A percentile compares a stretch with the other conserved stretches of the same genome.
Conservation (phyloP, 2,329 filamentous ascomycete species). For the Beauveria rudraprayagi region DNA sequence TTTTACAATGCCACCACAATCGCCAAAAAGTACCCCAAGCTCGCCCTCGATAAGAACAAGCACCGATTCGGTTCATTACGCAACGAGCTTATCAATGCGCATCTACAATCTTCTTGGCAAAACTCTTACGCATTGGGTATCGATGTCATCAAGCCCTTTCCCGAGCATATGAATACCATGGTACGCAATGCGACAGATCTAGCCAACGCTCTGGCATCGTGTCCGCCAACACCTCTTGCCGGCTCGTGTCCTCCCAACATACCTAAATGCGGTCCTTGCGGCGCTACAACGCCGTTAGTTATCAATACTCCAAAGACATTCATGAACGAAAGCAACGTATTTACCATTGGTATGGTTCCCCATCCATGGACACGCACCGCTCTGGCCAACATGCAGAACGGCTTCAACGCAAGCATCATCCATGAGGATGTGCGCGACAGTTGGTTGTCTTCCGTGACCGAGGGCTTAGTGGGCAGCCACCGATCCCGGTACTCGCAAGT, state of each 20-base stretch:
- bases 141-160: constrained; percentile 70
- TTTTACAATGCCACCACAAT: constrained; percentile 64
- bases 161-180: constrained; percentile 65
- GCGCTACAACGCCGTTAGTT: constrained; percentile 51
- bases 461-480: constrained; percentile 56
- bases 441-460: constrained; percentile 68
- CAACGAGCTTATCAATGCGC: constrained; percentile 69
- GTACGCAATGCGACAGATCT: constrained; percentile 63
- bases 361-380: constrained; percentile 81
- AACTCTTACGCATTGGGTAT: constrained; percentile 70
- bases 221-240: constrained; percentile 64
- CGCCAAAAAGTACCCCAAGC: constrained; percentile 54
- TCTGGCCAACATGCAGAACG: constrained; percentile 53
- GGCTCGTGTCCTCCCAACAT: constrained; percentile 77
- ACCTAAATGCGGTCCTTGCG: constrained; percentile 65
- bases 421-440: constrained; percentile 64
- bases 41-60: constrained; percentile 48
- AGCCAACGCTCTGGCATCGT: constrained; percentile 67
- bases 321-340: constrained; percentile 62
- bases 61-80: constrained; percentile 53
- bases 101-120: constrained; percentile 81
- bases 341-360: constrained; percentile 79
- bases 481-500: constrained; percentile 56
- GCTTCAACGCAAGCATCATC: constrained; percentile 56
- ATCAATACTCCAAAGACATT: constrained; percentile 61